phyloP scores from a whole-genome alignment of 306 rosid species.

The Cucurbita ficifolia region DNA sequence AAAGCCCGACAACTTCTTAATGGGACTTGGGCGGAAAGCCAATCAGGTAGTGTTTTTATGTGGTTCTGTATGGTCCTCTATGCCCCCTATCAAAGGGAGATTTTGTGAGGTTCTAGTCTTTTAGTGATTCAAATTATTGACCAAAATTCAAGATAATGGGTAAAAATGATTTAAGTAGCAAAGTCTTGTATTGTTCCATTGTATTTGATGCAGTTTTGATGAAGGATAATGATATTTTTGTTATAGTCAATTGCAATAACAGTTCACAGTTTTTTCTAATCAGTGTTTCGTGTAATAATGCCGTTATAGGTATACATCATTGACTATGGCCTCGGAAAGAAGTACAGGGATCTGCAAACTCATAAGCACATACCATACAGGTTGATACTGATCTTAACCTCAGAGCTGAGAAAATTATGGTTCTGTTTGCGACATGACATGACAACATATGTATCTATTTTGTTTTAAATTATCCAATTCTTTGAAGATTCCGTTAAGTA shows the following conservation, averaged over 20 bases:
- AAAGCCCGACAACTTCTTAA: slow-evolving; percentile 94
- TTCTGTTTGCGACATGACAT: background rate
- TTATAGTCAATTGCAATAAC: background rate
- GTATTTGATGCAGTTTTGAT: background rate
- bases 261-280: background rate
- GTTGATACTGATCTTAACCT: slow-evolving; percentile 16
- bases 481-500: background rate
- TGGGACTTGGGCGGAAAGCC: slow-evolving; percentile 98
- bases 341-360: slow-evolving; percentile 92
- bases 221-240: background rate
- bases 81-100: background rate
- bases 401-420: background rate
- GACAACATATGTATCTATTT: background rate
- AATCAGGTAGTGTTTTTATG: slow-evolving; percentile 51
- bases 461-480: background rate
- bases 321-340: slow-evolving; percentile 97
- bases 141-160: background rate
- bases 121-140: background rate
- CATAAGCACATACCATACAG: slow-evolving; percentile 97
- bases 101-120: background rate
- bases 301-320: slow-evolving; percentile 67
- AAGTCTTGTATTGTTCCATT: background rate
- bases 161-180: background rate
- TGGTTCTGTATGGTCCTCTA: background rate
- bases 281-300: slow-evolving; percentile 2